These are phyloP conservation scores for Chytriomyces sp. DNA, from an alignment of 192 early-diverging fungal genomes.

Conservation along the genomic window DNA sequence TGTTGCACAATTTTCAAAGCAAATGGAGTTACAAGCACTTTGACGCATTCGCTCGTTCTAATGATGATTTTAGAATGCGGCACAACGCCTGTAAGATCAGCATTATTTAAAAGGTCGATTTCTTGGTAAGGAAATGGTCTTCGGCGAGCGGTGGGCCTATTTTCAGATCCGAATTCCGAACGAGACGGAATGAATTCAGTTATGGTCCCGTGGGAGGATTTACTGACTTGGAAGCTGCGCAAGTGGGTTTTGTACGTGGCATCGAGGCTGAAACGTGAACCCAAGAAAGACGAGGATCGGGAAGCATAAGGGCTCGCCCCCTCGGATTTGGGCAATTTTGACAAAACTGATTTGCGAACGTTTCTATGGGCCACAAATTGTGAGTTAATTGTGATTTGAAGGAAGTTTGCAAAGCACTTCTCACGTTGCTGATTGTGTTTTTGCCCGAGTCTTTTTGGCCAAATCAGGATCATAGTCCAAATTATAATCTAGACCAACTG, in stretches of 20 bases:
- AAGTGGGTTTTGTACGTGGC: conserved; percentile 18
- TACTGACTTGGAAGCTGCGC: not conserved
- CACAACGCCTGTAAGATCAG: not conserved
- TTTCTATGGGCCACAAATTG: not conserved
- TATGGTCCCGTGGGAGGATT: not conserved
- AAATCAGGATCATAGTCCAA: not conserved
- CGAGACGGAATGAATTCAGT: conserved; percentile 16
- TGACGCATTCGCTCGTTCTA: conserved; percentile 21
- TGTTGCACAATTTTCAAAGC: conserved; percentile 69
- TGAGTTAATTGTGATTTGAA: not conserved
- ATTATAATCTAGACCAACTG: conserved; percentile 16
- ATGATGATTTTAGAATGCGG: conserved; percentile 25
- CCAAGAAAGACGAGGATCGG: conserved; percentile 8
- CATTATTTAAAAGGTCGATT: conserved; percentile 19
- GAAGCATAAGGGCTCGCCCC: conserved; percentile 8
- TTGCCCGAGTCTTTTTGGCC: not conserved
- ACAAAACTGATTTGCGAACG: not conserved
- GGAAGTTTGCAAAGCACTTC: not conserved
- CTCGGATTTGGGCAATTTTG: conserved; percentile 1
- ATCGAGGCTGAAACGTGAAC: conserved; percentile 7
- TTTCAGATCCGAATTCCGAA: not conserved
- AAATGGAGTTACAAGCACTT: conserved; percentile 68
- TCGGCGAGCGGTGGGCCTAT: not conserved
- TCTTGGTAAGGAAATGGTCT: conserved; percentile 16
- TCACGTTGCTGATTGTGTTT: not conserved